Percentiles rank a stretch among this genome's conserved stretches.
Evolutionary conservation across 495 filamentous ascomycete genomes (phyloP).

Genomic region (Delitschia confertaspora): DNA sequence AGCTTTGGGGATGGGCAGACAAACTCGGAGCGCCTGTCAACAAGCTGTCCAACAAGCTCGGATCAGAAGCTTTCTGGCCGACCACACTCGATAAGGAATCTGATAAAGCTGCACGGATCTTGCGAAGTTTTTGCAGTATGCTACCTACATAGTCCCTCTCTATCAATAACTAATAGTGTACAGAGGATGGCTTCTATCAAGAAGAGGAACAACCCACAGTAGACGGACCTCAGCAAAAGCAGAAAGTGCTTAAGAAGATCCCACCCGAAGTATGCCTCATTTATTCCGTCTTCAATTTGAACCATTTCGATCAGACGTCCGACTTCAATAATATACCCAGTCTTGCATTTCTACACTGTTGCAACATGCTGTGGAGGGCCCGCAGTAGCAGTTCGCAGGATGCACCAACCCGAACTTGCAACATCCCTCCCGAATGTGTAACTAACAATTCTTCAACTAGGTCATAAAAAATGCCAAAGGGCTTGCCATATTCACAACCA

Average conservation of each 20-base stretch:
- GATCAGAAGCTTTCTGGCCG: conserved; percentile 70
- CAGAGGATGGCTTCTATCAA: conserved; percentile 53
- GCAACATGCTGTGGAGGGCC: too few species aligned
- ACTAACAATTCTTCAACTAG: conserved; percentile 6
- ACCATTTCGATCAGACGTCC: too few species aligned
- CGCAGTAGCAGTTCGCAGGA: too few species aligned
- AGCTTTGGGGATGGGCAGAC: conserved; percentile 39
- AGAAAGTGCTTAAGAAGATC: conserved; percentile 71
- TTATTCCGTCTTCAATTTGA: too few species aligned
- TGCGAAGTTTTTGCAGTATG: conserved; percentile 68
- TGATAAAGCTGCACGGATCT: conserved; percentile 73
- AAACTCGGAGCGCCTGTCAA: conserved; percentile 59
- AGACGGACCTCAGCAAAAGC: conserved; percentile 55
- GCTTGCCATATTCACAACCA: conserved; percentile 83
- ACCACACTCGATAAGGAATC: conserved; percentile 69
- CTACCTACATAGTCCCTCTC: not conserved
- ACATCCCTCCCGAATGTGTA: too few species aligned
- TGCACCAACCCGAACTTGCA: too few species aligned
- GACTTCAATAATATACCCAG: too few species aligned
- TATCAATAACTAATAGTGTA: conserved; percentile 6
- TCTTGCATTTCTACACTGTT: too few species aligned
- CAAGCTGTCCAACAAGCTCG: conserved; percentile 60
- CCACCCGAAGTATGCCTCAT: conserved; percentile 47
- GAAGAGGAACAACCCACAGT: conserved; percentile 37
- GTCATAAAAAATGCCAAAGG: conserved; percentile 81